These are phyloP conservation scores for Colletotrichum cordylinicola DNA, from an alignment of 2,329 filamentous ascomycete species.

Conservation along the genomic window DNA sequence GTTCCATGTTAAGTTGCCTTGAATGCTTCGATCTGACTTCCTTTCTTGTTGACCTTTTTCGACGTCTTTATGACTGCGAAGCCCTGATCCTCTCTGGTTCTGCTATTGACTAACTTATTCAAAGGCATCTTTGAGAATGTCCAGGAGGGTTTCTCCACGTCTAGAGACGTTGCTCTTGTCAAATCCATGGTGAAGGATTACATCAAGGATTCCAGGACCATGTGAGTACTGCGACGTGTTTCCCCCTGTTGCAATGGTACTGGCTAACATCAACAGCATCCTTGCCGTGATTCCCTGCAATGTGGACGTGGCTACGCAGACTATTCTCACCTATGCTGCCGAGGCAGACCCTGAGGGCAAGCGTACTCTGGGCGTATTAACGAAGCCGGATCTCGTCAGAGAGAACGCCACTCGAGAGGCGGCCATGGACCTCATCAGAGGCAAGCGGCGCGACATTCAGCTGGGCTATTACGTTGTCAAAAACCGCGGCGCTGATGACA, in stretches of 20 bases:
- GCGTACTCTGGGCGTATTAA: slow-evolving; percentile 52
- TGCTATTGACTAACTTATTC: too few relatives aligned
- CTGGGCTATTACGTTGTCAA: slow-evolving; percentile 29
- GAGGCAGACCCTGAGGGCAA: slow-evolving; percentile 42
- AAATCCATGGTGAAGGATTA: slow-evolving; percentile 40
- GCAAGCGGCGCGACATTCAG: slow-evolving; percentile 22
- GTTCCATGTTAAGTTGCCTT: too few relatives aligned
- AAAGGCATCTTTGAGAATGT: slow-evolving; percentile 26
- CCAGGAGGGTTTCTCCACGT: slow-evolving; percentile 27
- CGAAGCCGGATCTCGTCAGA: slow-evolving; percentile 49
- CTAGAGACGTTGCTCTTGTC: slow-evolving; percentile 11
- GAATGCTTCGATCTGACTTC: too few relatives aligned
- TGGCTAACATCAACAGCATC: slow-evolving; percentile 31
- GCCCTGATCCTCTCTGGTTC: too few relatives aligned
- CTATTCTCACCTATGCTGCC: slow-evolving; percentile 41
- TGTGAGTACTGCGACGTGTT: slow-evolving; percentile 29
- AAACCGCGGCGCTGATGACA: slow-evolving; percentile 29
- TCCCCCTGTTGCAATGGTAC: neutral
- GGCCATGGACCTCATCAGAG: slow-evolving; percentile 20
- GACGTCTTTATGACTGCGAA: too few relatives aligned
- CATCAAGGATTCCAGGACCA: slow-evolving; percentile 51
- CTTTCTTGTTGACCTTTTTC: neutral
- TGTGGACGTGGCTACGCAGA: slow-evolving; percentile 45
- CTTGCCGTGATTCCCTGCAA: slow-evolving; percentile 50
- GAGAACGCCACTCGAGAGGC: slow-evolving; percentile 23